phyloP scores from a whole-genome alignment of 2,329 filamentous ascomycete species.

The Diaporthe nobilis region DNA sequence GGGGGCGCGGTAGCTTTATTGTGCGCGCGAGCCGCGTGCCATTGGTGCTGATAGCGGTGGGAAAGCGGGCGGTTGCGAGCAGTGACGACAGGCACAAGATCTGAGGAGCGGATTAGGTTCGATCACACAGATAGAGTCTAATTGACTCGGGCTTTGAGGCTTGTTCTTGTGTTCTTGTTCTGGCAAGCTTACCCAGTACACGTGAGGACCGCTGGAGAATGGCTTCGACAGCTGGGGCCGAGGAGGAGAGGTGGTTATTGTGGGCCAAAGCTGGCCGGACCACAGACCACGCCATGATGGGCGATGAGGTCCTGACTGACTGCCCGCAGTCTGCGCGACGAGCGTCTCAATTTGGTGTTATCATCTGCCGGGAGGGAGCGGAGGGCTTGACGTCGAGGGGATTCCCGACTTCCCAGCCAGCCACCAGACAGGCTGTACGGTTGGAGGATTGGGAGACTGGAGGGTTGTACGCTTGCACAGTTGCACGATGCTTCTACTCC shows the following conservation, averaged over 20 bases:
- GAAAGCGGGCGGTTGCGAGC: slow-evolving; percentile 33
- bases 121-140: background rate
- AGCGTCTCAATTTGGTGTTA: slow-evolving; percentile 23
- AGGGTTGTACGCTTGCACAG: background rate
- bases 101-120: slow-evolving; percentile 32
- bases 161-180: background rate
- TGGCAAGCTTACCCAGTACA: slow-evolving; percentile 42
- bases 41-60: slow-evolving; percentile 51
- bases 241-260: slow-evolving; percentile 22
- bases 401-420: slow-evolving; percentile 19
- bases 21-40: slow-evolving; percentile 54
- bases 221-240: slow-evolving; percentile 39
- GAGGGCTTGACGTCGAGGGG: background rate
- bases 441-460: background rate
- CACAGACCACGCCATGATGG: slow-evolving; percentile 44
- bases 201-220: slow-evolving; percentile 41
- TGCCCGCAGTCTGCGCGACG: slow-evolving; percentile 38
- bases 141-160: slow-evolving; percentile 6
- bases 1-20: slow-evolving; percentile 44
- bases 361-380: slow-evolving; percentile 33
- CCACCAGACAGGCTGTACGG: background rate
- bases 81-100: slow-evolving; percentile 20
- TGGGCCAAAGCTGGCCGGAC: slow-evolving; percentile 45
- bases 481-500: slow-evolving; percentile 7
- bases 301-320: slow-evolving; percentile 12